These are phyloP conservation scores for Sicyos edulis DNA, from an alignment of 306 rosid species.

Conservation along the genomic window DNA sequence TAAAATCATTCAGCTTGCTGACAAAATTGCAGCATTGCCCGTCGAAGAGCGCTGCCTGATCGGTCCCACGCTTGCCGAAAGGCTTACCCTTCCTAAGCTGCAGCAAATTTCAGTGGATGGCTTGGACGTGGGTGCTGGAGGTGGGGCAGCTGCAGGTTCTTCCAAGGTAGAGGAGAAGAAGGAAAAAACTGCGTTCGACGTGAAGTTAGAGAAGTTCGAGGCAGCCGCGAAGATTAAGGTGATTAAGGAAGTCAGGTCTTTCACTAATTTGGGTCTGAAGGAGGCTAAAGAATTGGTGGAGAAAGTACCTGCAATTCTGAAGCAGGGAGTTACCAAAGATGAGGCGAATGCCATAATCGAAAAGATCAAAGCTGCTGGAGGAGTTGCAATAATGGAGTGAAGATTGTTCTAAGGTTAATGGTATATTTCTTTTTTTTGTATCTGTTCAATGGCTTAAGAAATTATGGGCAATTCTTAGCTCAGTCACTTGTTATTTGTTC, in stretches of 20 bases:
- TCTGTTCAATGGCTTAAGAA: neutral
- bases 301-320: constrained; percentile 23
- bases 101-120: constrained; percentile 21
- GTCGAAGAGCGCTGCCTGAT: constrained; percentile 13
- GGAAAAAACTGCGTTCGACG: constrained; percentile 24
- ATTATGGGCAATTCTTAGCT: neutral
- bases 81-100: constrained; percentile 22
- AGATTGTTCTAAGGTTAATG: neutral
- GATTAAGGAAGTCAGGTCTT: constrained; percentile 23
- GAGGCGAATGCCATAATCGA: constrained; percentile 18
- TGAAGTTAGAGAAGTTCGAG: constrained; percentile 24
- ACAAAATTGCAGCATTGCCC: constrained; percentile 18
- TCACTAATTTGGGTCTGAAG: constrained; percentile 24
- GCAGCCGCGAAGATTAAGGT: constrained; percentile 23
- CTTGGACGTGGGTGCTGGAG: constrained; percentile 17
- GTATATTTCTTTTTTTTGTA: neutral
- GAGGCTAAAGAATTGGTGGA: constrained; percentile 25
- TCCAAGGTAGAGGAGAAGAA: constrained; percentile 24
- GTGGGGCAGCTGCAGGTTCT: constrained; percentile 19
- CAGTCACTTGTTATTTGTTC: constrained; percentile 4
- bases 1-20: constrained; percentile 26
- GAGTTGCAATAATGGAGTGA: constrained; percentile 27
- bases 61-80: constrained; percentile 15
- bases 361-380: constrained; percentile 26
- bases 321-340: constrained; percentile 23